These are phyloP conservation scores for Geoglossum cookeanum DNA, from an alignment of 2,329 filamentous ascomycete species.

Conservation along the genomic window DNA sequence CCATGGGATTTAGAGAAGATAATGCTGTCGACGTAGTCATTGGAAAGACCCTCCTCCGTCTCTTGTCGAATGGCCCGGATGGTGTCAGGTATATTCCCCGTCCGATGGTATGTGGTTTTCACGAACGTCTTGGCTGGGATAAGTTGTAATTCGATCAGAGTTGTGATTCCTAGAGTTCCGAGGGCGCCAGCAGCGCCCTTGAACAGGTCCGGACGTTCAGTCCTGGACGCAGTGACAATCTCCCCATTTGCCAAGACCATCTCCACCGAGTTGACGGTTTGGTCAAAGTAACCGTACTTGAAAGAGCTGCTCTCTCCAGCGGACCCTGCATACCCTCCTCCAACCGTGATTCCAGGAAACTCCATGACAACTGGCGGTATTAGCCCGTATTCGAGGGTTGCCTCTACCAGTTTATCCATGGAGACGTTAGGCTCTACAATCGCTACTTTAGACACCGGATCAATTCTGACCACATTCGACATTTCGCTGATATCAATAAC, in stretches of 20 bases:
- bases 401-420: slow-evolving; percentile 44
- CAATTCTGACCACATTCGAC: too few relatives aligned
- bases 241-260: slow-evolving; percentile 41
- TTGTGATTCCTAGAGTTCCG: slow-evolving; percentile 42
- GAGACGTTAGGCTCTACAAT: slow-evolving; percentile 49
- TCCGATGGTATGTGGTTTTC: slow-evolving; percentile 40
- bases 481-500: too few relatives aligned
- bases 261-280: slow-evolving; percentile 41
- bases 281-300: slow-evolving; percentile 45
- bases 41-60: slow-evolving; percentile 18
- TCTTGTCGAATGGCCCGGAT: slow-evolving; percentile 29
- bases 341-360: slow-evolving; percentile 49
- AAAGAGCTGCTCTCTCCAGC: slow-evolving; percentile 50
- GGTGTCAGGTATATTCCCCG: slow-evolving; percentile 29
- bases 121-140: slow-evolving; percentile 36
- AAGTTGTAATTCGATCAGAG: slow-evolving; percentile 38
- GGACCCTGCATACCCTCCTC: slow-evolving; percentile 47
- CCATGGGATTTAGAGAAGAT: slow-evolving; percentile 36
- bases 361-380: slow-evolving; percentile 51
- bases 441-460: too few relatives aligned
- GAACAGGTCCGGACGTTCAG: slow-evolving; percentile 35
- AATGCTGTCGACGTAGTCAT: slow-evolving; percentile 52
- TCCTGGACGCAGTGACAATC: slow-evolving; percentile 27
- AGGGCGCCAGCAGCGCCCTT: slow-evolving; percentile 38
- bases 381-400: slow-evolving; percentile 33